These are phyloP conservation scores for Rhodotorula sp. DNA, from an alignment of 1,284 basidiomycete species.

Conservation along the genomic window DNA sequence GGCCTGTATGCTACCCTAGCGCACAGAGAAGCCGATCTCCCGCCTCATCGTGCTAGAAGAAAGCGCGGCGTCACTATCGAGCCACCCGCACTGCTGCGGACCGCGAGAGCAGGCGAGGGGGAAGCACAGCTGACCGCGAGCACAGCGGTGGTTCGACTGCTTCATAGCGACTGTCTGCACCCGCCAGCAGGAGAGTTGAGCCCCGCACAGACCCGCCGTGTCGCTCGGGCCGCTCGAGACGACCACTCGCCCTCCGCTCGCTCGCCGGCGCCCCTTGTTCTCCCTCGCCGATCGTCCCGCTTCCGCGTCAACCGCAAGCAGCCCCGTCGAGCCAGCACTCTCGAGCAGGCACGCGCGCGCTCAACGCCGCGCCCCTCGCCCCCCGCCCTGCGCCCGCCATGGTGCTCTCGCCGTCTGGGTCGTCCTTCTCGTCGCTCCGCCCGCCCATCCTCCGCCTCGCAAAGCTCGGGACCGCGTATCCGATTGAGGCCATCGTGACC, in stretches of 20 bases:
- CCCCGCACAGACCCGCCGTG: too few species aligned
- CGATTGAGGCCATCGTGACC: conserved; percentile 80
- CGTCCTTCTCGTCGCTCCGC: conserved; percentile 38
- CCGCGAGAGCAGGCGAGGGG: too few species aligned
- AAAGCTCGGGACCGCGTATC: conserved; percentile 53
- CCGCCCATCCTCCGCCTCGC: conserved; percentile 47
- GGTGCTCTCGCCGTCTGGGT: conserved; percentile 36
- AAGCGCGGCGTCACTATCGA: too few species aligned
- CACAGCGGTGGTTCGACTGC: too few species aligned
- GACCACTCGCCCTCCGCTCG: neutral
- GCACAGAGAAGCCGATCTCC: too few species aligned
- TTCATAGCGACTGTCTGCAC: too few species aligned
- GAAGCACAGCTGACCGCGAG: too few species aligned
- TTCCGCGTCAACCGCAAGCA: neutral
- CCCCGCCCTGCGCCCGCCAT: conserved; percentile 9
- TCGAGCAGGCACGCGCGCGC: neutral
- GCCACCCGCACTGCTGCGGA: too few species aligned
- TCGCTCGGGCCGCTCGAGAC: too few species aligned
- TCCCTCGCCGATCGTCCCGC: neutral
- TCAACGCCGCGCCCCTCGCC: neutral
- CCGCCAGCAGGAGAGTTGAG: too few species aligned
- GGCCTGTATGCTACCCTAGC: too few species aligned
- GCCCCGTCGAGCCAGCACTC: neutral
- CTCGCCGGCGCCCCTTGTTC: neutral
- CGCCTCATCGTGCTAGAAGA: too few species aligned